These are phyloP conservation scores for Trichosporon sp. DNA, from an alignment of 1,284 basidiomycete genomes.

Conservation along the genomic window DNA sequence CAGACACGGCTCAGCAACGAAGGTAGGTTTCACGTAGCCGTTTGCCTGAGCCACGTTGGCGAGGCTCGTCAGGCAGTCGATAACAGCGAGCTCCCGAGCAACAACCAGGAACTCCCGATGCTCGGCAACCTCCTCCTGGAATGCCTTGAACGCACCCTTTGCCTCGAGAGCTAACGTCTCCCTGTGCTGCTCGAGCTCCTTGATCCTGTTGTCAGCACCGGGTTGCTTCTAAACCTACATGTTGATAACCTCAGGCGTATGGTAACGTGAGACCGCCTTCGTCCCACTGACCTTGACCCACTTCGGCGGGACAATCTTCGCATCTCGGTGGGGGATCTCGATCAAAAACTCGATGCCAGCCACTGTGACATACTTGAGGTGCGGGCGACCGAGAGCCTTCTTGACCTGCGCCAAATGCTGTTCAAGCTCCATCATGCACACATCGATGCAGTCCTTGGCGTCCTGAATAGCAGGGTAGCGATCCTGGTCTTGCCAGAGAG, in stretches of 20 bases:
- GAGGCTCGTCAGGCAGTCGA: slow-evolving; percentile 50
- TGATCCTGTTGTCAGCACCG: slow-evolving; percentile 44
- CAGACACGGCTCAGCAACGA: slow-evolving; percentile 60
- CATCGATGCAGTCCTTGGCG: slow-evolving; percentile 51
- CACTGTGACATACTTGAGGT: slow-evolving; percentile 67
- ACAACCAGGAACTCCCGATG: slow-evolving; percentile 68
- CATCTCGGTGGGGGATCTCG: slow-evolving; percentile 69
- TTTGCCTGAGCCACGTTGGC: slow-evolving; percentile 41
- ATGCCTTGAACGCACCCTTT: slow-evolving; percentile 61
- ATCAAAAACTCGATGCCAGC: slow-evolving; percentile 72
- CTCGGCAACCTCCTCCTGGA: slow-evolving; percentile 66
- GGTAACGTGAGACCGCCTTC: slow-evolving; percentile 70
- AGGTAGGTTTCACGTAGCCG: slow-evolving; percentile 61
- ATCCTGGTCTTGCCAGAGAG: slow-evolving; percentile 68
- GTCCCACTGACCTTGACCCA: slow-evolving; percentile 81
- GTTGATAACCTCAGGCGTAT: slow-evolving; percentile 65
- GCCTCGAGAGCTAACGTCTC: slow-evolving; percentile 69
- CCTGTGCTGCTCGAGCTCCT: slow-evolving; percentile 69
- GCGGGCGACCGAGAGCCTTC: slow-evolving; percentile 67
- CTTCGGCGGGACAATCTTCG: slow-evolving; percentile 66
- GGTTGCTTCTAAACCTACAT: slow-evolving; percentile 46
- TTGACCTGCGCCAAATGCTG: slow-evolving; percentile 72
- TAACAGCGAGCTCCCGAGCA: slow-evolving; percentile 66
- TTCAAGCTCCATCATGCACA: slow-evolving; percentile 63
- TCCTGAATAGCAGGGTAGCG: slow-evolving; percentile 65